Evolutionary conservation across 768 basidiomycete genomes (phyloP).

Genomic region (Hortiboletus flavorubellus): DNA sequence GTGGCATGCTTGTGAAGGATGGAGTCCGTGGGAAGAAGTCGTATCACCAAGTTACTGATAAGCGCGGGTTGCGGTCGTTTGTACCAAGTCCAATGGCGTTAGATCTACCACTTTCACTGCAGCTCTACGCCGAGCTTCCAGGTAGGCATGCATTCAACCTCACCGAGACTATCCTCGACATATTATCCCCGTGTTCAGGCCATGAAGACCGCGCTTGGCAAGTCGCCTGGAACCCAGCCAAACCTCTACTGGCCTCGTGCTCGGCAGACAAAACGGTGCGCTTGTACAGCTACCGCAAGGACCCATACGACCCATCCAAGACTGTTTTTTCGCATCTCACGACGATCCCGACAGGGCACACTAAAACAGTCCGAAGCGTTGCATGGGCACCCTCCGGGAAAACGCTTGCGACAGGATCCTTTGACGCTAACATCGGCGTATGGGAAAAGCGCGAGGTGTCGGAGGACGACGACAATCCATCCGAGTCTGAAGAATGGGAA

Average conservation of each 20-base stretch:
- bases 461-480: conserved; percentile 35
- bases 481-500: conserved; percentile 69
- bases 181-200: conserved; percentile 34
- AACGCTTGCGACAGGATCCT: conserved; percentile 87
- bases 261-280: conserved; percentile 92
- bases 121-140: conserved; percentile 22
- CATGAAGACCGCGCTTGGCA: conserved; percentile 88
- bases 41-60: too few relatives aligned
- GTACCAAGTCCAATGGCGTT: conserved; percentile 11
- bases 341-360: conserved; percentile 80
- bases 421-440: conserved; percentile 88
- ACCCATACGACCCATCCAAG: conserved; percentile 25
- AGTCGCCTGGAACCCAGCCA: conserved; percentile 82
- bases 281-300: conserved; percentile 63
- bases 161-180: too few relatives aligned
- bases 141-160: conserved; percentile 9
- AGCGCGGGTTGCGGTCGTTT: too few relatives aligned
- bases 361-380: conserved; percentile 80
- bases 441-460: conserved; percentile 69
- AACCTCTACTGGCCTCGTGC: conserved; percentile 85
- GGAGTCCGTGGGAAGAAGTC: too few relatives aligned
- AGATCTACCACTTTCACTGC: conserved; percentile 19
- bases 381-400: conserved; percentile 89
- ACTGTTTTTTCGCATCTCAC: conserved; percentile 46
- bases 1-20: too few relatives aligned